Conservation (phyloP, 345 rosid species). For the Stellera chamaejasme region DNA sequence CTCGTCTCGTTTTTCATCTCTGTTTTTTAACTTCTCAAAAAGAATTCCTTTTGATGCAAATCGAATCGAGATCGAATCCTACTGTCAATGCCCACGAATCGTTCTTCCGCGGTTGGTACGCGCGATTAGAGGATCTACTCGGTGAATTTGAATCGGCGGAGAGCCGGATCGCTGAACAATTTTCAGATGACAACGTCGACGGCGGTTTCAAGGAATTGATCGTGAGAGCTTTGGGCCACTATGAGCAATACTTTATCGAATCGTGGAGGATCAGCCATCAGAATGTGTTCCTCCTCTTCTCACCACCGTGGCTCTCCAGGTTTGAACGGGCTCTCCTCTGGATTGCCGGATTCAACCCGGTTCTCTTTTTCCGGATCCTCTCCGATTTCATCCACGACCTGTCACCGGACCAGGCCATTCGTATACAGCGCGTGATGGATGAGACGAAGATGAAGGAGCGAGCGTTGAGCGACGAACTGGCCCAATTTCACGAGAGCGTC, state of each 20-base stretch:
- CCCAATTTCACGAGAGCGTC: neutral
- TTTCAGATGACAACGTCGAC: no score
- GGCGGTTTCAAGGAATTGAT: conserved; percentile 1
- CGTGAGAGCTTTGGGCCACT: neutral
- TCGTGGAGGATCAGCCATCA: neutral
- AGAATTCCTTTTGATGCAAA: no score
- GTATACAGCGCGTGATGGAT: neutral
- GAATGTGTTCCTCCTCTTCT: conserved; percentile 5
- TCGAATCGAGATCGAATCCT: no score
- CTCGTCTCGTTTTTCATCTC: no score
- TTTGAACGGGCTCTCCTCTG: conserved; percentile 8
- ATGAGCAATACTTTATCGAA: conserved; percentile 4
- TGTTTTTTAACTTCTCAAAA: no score
- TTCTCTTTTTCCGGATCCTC: neutral
- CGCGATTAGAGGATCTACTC: no score
- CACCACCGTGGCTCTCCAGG: conserved; percentile 2
- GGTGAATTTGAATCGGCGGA: no score
- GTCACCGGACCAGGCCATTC: neutral
- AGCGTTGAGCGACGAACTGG: neutral
- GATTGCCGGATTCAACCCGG: conserved; percentile 12
- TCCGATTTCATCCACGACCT: neutral
- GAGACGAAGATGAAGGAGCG: neutral
- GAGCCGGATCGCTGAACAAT: no score
- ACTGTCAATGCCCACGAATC: no score
- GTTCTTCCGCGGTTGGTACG: no score